Evolutionary conservation across 1,284 basidiomycete genomes (phyloP), one percentile per base, ranked within the genome.

Genomic region (Sporisorium scitamineum): DNA sequence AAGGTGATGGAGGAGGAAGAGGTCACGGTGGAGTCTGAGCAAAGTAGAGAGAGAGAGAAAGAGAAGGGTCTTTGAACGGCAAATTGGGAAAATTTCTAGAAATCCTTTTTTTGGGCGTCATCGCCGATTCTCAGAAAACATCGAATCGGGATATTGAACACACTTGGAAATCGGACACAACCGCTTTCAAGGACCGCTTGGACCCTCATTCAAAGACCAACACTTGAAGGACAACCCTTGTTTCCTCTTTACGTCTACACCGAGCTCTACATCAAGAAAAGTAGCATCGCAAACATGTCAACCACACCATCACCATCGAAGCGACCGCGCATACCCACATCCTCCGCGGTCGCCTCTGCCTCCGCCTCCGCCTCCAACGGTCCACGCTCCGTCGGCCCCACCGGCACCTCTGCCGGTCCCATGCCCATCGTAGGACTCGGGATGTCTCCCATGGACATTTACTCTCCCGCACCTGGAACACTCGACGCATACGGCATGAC

Each of bases 261-360:
- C n/a, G n/a, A n/a, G n/a, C n/a, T n/a, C n/a, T n/a, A n/a, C n/a
- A n/a, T n/a, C n/a, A n/a, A n/a, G n/a, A n/a, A n/a, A n/a, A n/a
- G n/a, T n/a, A n/a, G n/a, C n/a, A n/a, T n/a, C n/a, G n/a, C 26
- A 32, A 27, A 10, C 2, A 69, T 69, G 66, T 65, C 71, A 3
- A 52, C 66, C 0, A 74, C 71, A 37, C 72, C 72, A 20, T 75
- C 72, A 29, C 72, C 72, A 11, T 59, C 62, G 0, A 75, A 75
- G 26, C 61, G 72, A 8, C 39, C 72, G 1, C 58, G 72, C 9
- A 16, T 66, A 6, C 63, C 70, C 0, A 62, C 70, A n/a, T 48
- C 61, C 0, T 66, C 70, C 1, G 44, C 47, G 3, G 53, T 59
- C 3, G 48, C 61, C 9, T 66, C 63, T 0, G 63, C 63, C 45